These are phyloP conservation scores for Colletotrichum trifolii DNA, from an alignment of 2,329 filamentous ascomycete species.

Conservation along the genomic window DNA sequence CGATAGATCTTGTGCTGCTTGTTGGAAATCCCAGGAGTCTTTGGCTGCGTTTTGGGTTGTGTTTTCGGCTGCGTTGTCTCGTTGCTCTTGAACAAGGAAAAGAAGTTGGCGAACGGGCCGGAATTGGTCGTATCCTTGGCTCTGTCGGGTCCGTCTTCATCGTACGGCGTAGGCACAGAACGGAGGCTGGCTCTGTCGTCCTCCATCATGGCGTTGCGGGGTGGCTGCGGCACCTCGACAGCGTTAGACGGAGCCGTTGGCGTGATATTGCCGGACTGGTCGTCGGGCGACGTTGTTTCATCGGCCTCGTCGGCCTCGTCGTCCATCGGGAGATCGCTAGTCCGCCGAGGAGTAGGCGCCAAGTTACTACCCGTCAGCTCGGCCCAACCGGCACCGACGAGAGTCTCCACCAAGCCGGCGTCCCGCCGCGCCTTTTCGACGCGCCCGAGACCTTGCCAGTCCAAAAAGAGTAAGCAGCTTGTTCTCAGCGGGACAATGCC, in stretches of 20 bases:
- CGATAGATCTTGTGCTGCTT: constrained; percentile 79
- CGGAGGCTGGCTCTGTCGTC: constrained; percentile 72
- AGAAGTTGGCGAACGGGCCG: constrained; percentile 70
- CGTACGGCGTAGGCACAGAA: constrained; percentile 52
- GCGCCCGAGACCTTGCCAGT: constrained; percentile 93
- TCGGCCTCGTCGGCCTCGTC: constrained; percentile 24
- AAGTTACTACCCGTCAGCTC: constrained; percentile 83
- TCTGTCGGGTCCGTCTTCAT: constrained; percentile 39
- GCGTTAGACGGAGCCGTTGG: constrained; percentile 48
- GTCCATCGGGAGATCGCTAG: constrained; percentile 51
- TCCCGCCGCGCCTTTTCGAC: constrained; percentile 95
- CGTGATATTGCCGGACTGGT: constrained; percentile 33
- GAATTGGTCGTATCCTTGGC: constrained; percentile 44
- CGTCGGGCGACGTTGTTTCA: constrained; percentile 33
- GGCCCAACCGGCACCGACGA: constrained; percentile 94
- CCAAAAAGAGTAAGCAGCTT: constrained; percentile 94
- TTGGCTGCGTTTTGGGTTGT: constrained; percentile 40
- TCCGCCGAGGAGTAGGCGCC: constrained; percentile 55
- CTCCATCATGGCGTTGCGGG: constrained; percentile 71
- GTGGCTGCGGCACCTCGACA: constrained; percentile 76
- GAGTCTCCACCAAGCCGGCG: constrained; percentile 90
- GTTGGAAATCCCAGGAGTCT: constrained; percentile 59
- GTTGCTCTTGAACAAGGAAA: constrained; percentile 78
- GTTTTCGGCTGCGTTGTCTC: constrained; percentile 46
- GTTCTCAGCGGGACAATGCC: constrained; percentile 95